These are phyloP conservation scores for Kazachstania viticola DNA, from an alignment of 805 yeast genomes.

Conservation along the genomic window DNA sequence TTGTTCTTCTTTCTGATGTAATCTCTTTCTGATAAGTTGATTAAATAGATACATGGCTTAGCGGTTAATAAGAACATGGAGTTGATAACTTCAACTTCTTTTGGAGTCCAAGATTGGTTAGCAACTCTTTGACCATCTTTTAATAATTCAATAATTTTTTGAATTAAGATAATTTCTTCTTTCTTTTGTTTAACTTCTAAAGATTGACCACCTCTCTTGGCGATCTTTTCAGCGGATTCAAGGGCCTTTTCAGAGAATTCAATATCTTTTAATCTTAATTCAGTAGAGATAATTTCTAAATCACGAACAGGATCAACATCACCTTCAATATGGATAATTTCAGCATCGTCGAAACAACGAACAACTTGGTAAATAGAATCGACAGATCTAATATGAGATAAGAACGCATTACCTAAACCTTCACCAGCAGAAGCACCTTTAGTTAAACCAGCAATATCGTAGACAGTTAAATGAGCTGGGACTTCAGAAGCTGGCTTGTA, in stretches of 20 bases:
- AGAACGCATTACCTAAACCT: conserved; percentile 95
- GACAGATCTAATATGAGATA: conserved; percentile 92
- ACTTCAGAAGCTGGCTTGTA: conserved; percentile 79
- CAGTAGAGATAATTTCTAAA: conserved; percentile 81
- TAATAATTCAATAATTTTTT: conserved; percentile 61
- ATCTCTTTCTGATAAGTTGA: conserved; percentile 83
- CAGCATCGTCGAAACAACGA: conserved; percentile 95
- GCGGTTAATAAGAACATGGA: conserved; percentile 81
- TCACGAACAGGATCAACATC: conserved; percentile 94
- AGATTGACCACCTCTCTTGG: conserved; percentile 80
- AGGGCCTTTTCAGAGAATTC: conserved; percentile 83
- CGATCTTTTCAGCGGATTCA: conserved; percentile 67
- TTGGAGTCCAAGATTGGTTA: conserved; percentile 75
- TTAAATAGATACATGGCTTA: conserved; percentile 86
- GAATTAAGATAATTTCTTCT: conserved; percentile 69
- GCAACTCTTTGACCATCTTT: conserved; percentile 83
- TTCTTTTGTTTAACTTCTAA: conserved; percentile 81
- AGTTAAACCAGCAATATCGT: conserved; percentile 96
- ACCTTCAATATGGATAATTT: conserved; percentile 92
- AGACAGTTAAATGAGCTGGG: conserved; percentile 86
- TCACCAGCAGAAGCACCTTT: conserved; percentile 95
- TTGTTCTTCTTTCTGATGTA: conserved; percentile 82
- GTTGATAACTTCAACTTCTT: conserved; percentile 88
- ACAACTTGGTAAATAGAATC: conserved; percentile 98
- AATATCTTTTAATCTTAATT: conserved; percentile 90